Percentiles rank a stretch among this genome's conserved stretches.
Conservation (phyloP, 805 yeast species). For the Pichia ethanolica region DNA sequence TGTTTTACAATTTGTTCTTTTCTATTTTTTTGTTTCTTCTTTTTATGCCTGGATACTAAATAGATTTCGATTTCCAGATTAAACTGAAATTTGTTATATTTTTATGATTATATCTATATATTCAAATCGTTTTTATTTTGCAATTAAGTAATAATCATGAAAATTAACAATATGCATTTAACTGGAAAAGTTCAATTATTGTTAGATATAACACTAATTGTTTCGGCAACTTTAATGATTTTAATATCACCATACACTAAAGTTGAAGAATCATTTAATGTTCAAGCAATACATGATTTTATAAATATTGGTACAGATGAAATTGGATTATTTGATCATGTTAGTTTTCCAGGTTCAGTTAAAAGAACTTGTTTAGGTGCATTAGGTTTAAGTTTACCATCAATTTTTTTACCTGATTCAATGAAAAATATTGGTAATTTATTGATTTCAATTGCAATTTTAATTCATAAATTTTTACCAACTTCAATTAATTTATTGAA, state of each 20-base stretch:
- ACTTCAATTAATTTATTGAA: background rate
- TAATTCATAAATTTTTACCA: background rate
- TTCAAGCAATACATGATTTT: constrained; percentile 85
- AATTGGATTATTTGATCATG: constrained; percentile 57
- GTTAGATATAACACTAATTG: constrained; percentile 31
- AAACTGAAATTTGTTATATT: no score
- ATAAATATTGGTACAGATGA: constrained; percentile 51
- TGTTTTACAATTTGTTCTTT: no score
- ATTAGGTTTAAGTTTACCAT: constrained; percentile 36
- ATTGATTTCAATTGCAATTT: background rate
- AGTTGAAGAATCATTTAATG: constrained; percentile 89
- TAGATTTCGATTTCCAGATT: no score
- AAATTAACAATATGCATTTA: no score
- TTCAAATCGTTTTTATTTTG: no score
- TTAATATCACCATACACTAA: constrained; percentile 70
- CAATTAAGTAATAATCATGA: background rate
- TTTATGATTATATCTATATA: no score
- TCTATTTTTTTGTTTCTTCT: no score
- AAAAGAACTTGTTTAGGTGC: constrained; percentile 74
- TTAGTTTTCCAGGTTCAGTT: constrained; percentile 78
- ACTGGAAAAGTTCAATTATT: background rate
- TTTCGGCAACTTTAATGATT: constrained; percentile 42
- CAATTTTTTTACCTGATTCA: constrained; percentile 18
- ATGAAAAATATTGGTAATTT: constrained; percentile 2
- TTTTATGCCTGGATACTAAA: no score